Conservation (phyloP, 2,329 filamentous ascomycete species). For the Neonectria coccinea region DNA sequence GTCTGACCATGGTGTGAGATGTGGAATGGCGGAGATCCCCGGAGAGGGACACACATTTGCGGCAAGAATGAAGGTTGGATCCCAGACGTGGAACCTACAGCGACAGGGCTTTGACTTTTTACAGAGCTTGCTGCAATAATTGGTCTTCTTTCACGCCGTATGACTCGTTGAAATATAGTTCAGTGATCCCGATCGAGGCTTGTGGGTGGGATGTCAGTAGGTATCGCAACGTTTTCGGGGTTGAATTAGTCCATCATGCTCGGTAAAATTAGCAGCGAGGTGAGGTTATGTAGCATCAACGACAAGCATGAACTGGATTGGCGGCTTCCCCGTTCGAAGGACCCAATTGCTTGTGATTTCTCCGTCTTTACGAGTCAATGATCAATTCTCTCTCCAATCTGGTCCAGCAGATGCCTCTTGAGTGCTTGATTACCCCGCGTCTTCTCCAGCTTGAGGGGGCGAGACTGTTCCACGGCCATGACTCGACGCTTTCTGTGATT, state of each 20-base stretch:
- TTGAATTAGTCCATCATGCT: background rate
- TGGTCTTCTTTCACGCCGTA: background rate
- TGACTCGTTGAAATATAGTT: no score
- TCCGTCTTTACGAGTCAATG: background rate
- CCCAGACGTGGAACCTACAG: slow-evolving; percentile 50
- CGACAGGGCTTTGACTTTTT: slow-evolving; percentile 56
- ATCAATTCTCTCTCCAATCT: background rate
- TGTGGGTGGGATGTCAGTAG: no score
- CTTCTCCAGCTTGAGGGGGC: slow-evolving; percentile 6
- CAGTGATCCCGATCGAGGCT: no score
- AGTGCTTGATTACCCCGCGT: slow-evolving; percentile 12
- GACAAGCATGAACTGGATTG: background rate
- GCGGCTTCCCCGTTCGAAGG: background rate
- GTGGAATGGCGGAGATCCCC: slow-evolving; percentile 52
- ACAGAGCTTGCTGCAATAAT: slow-evolving; percentile 42
- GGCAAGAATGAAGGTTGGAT: slow-evolving; percentile 55
- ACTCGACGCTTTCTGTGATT: background rate
- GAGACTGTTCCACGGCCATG: background rate
- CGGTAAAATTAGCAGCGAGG: background rate
- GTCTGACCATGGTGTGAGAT: slow-evolving; percentile 46
- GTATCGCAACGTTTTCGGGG: background rate
- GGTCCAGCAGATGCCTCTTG: background rate
- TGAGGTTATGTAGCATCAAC: background rate
- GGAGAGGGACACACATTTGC: slow-evolving; percentile 59
- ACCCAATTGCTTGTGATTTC: background rate